Conservation (phyloP, 306 rosid species). For the Sesbania bispinosa region DNA sequence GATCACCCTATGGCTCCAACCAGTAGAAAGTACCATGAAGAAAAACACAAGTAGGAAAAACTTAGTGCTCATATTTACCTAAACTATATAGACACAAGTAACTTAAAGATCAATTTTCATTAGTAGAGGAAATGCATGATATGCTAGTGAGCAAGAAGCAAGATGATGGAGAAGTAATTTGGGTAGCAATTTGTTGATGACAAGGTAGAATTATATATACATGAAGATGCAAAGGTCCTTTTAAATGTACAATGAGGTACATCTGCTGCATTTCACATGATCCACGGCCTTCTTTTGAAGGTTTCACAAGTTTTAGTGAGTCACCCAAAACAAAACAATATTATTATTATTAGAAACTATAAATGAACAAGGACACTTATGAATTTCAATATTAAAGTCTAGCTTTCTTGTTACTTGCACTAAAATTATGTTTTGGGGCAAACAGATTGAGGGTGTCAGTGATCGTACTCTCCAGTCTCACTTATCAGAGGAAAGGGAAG, state of each 20-base stretch:
- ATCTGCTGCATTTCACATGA: constrained; percentile 67
- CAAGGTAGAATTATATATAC: neutral
- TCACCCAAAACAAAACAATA: constrained; percentile 14
- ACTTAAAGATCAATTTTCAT: neutral
- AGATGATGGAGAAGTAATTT: neutral
- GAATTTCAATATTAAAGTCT: neutral
- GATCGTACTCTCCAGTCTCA: neutral
- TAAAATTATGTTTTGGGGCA: neutral
- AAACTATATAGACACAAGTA: neutral
- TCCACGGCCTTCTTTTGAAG: constrained; percentile 55
- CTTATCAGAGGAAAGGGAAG: neutral
- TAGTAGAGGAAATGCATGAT: neutral
- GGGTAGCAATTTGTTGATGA: neutral
- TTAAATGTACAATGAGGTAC: constrained; percentile 51
- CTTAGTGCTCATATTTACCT: constrained; percentile 38
- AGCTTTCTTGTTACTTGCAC: neutral
- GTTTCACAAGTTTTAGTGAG: constrained; percentile 57
- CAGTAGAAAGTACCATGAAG: constrained; percentile 30
- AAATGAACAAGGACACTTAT: neutral
- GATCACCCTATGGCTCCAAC: constrained; percentile 30
- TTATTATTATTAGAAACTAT: neutral
- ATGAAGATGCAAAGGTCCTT: constrained; percentile 17
- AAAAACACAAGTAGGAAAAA: constrained; percentile 36
- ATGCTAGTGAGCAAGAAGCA: neutral
- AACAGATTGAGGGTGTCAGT: neutral